A percentile compares a stretch with the other conserved stretches of the same genome.
These are phyloP conservation scores for Dryas drummondii DNA, from an alignment of 306 rosid genomes.

Conservation along the genomic window DNA sequence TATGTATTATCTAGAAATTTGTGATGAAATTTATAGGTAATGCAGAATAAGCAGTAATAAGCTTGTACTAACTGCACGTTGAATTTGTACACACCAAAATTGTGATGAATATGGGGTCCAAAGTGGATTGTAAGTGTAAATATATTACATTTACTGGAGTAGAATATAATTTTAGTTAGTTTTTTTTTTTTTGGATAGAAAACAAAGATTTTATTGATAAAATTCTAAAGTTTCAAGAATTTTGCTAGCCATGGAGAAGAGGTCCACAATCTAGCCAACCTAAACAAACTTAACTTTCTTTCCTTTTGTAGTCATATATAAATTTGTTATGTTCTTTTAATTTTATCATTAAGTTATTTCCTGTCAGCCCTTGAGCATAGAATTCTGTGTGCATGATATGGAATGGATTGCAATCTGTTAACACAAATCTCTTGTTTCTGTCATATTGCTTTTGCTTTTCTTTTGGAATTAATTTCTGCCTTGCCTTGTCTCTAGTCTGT, in stretches of 20 bases:
- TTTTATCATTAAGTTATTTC: neutral
- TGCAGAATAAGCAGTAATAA: neutral
- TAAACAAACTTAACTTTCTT: no score
- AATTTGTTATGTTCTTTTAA: neutral
- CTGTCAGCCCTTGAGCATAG: neutral
- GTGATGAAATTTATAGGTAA: neutral
- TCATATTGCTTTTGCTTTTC: neutral
- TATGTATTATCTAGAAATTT: neutral
- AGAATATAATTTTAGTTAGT: neutral
- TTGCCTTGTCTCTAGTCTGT: slow-evolving; percentile 1
- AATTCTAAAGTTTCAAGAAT: no score
- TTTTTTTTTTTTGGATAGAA: neutral
- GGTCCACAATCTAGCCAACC: no score
- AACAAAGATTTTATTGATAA: no score
- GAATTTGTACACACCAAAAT: neutral
- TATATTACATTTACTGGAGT: neutral
- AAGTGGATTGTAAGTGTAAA: neutral
- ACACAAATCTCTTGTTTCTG: neutral
- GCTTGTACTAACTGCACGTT: neutral
- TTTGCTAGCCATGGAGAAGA: no score
- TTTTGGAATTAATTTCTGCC: neutral
- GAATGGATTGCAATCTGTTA: neutral
- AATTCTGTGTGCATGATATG: neutral
- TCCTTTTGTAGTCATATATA: neutral
- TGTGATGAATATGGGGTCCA: neutral